phyloP scores from a whole-genome alignment of 164 flowering plant genomes.

The Paratinospora sagittata region DNA sequence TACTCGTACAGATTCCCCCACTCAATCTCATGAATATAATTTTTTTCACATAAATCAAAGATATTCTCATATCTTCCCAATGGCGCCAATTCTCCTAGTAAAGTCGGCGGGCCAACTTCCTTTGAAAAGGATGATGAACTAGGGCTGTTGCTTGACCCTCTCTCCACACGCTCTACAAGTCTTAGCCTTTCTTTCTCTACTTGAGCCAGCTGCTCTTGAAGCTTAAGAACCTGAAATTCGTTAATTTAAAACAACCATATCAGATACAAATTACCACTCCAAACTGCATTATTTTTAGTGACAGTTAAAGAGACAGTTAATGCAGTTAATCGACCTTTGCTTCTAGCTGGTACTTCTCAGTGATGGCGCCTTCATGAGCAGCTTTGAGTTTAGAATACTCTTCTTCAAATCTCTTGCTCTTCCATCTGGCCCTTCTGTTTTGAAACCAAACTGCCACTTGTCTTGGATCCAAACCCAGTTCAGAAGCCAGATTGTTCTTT shows the following conservation, averaged over 20 bases:
- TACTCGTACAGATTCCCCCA: background rate
- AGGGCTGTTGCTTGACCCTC: background rate
- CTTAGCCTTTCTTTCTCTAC: background rate
- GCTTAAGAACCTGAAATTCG: background rate
- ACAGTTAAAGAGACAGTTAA: background rate
- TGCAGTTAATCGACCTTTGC: background rate
- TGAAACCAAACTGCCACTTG: slow-evolving; percentile 4
- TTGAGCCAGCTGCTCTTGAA: background rate
- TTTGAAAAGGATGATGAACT: background rate
- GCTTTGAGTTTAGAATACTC: background rate
- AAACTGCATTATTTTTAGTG: too few relatives aligned
- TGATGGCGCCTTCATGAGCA: background rate
- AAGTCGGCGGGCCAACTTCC: background rate
- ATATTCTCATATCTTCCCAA: background rate
- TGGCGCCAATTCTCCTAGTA: background rate
- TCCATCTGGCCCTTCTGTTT: background rate
- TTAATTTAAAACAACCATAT: too few relatives aligned
- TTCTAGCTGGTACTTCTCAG: background rate
- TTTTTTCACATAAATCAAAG: background rate
- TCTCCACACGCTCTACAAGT: background rate
- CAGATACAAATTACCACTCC: too few relatives aligned
- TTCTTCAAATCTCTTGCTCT: background rate
- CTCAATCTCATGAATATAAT: slow-evolving; percentile 1
- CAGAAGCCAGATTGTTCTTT: background rate
- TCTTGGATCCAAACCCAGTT: background rate